These are phyloP conservation scores for Leersia perrieri DNA, from an alignment of 176 grass and related monocot genomes.

Conservation along the genomic window DNA sequence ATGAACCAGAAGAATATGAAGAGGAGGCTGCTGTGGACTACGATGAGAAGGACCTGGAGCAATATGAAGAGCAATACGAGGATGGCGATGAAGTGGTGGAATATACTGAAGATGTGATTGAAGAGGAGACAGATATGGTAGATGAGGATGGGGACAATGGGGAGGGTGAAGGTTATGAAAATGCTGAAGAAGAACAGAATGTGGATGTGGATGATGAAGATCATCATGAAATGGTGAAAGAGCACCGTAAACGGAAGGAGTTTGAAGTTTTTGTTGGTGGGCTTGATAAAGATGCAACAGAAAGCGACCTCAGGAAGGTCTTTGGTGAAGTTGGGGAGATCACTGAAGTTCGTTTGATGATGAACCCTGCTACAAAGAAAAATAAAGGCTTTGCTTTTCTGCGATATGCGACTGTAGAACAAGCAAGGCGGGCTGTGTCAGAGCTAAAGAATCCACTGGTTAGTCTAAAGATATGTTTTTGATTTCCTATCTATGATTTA, in stretches of 20 bases:
- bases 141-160: constrained; percentile 76
- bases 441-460: constrained; percentile 76
- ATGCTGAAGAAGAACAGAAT: constrained; percentile 54
- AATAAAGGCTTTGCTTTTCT: constrained; percentile 99
- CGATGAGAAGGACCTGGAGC: constrained; percentile 63
- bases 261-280: constrained; percentile 98
- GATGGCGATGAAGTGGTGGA: constrained; percentile 64
- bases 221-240: constrained; percentile 63
- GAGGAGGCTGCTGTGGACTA: constrained; percentile 77
- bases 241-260: constrained; percentile 73
- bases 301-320: constrained; percentile 80
- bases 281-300: constrained; percentile 79
- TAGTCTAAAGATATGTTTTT: constrained; percentile 27
- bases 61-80: constrained; percentile 64
- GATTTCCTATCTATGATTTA: constrained; percentile 9
- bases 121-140: constrained; percentile 59
- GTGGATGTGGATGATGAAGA: constrained; percentile 69
- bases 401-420: constrained; percentile 81
- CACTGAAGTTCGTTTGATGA: constrained; percentile 82
- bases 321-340: constrained; percentile 84
- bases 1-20: constrained; percentile 75
- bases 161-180: constrained; percentile 56
- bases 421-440: constrained; percentile 73
- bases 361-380: constrained; percentile 81
- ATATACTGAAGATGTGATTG: constrained; percentile 68